phyloP scores from a whole-genome alignment of 75 land plant species.

The Selaginella moellendorffii region DNA sequence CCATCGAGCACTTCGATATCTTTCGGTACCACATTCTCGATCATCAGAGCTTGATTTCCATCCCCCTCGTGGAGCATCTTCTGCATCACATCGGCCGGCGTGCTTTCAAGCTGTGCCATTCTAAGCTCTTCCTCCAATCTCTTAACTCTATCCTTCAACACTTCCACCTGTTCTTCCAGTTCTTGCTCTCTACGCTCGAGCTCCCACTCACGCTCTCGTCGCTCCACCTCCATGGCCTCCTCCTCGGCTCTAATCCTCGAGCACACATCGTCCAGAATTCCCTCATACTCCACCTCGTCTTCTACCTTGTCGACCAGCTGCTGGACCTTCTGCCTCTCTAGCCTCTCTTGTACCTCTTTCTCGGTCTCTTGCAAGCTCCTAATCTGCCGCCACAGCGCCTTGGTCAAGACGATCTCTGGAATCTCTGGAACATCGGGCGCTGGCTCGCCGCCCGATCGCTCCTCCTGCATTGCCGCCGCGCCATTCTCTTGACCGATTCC shows the following conservation, averaged over 20 bases:
- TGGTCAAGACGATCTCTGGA: background rate
- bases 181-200: conserved; percentile 17
- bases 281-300: conserved; percentile 28
- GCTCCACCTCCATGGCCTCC: conserved; percentile 23
- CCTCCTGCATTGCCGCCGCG: too few species aligned
- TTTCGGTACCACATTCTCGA: background rate
- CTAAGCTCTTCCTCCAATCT: conserved; percentile 24
- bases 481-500: too few species aligned
- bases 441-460: too few species aligned
- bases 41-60: background rate
- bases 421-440: too few species aligned
- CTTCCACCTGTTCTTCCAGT: conserved; percentile 23
- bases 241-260: conserved; percentile 18
- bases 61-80: conserved; percentile 8
- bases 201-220: conserved; percentile 27
- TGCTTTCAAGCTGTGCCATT: conserved; percentile 18
- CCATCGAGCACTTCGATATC: background rate
- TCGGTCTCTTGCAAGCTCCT: conserved; percentile 18
- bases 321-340: conserved; percentile 18
- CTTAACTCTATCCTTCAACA: conserved; percentile 15
- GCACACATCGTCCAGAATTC: conserved; percentile 26
- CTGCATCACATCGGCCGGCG: conserved; percentile 12
- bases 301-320: conserved; percentile 26
- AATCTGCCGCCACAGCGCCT: conserved; percentile 13
- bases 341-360: conserved; percentile 12